Evolutionary conservation across 2,329 filamentous ascomycete species (phyloP), one percentile per base, ranked within the genome.

Genomic region (Eutypa lata): DNA sequence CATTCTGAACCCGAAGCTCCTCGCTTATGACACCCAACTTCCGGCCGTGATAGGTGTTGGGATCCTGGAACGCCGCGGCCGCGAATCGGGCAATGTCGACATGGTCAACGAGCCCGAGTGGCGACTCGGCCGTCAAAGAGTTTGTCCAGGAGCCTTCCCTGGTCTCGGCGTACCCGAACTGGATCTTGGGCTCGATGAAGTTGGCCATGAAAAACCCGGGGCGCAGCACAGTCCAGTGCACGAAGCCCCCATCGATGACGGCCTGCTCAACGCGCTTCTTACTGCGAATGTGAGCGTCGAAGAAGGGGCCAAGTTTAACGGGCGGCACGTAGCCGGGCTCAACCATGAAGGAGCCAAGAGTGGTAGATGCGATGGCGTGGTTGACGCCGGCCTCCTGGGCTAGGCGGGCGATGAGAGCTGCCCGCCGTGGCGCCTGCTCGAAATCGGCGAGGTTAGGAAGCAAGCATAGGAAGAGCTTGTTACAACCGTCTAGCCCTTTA

Each of bases 131-230:
- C 18, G 40, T 54, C 45, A 56, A 10, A 1, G 43, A 10, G 3
- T 5, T 56, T 3, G 52, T 51, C 56, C 53, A 58, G 8, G 13
- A 22, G 13, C 51, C 50, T 7, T 56, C 35, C 3, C 8, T 26
- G 2, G 42, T 37, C 16, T 57, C 55, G 24, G 53, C 22, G 37
- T 54, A 57, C 1, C 51, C 43, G 8, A 28, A 42, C 13, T 19
- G 19, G 1, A 73, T 70, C 11, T 73, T 64, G 3, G 77, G 77
- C 3, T 64, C 52, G 4, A 80, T 47, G 54, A 75, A 76, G 58
- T 83, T 82, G 19, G 71, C 68, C 73, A 79, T 78, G 67, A 83
- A 82, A 58, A 70, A 73, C 1, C 73, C 76, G 0, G 77, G 76
- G 2, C 77, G 75, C 2, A 83, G 60, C 21, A 82, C 71, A 0